Base-by-base conservation (phyloP, 2,329 filamentous ascomycete genomes). In the Chaetomium globosum region DNA sequence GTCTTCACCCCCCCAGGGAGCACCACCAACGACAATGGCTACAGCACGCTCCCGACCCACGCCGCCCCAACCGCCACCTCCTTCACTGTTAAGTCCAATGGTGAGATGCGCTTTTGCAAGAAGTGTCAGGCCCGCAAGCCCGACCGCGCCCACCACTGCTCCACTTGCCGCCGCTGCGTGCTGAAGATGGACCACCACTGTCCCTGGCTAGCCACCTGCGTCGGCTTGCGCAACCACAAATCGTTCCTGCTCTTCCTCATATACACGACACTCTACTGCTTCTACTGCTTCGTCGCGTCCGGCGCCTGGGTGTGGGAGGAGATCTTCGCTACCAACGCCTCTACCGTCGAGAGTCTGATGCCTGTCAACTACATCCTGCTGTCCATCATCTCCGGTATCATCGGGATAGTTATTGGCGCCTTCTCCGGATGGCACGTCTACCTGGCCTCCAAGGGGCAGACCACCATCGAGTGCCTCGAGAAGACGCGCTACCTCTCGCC, bases 161-260 rank as follows among this genome's bases (percentile, higher is more conserved):
- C 92, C 12, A 96, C 93, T 4, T 99, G 95, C 79, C 87, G 89
- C 71, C 89, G 90, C 74, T 99, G 95, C 77, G 93, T 99, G 30
- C 83, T 99, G 77, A 99, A 99, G 82, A 99, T 99, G 95, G 95
- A 99, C 76, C 95, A 99, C 77, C 95, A 99, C 80, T 99, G 95
- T 76, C 95, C 95, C 19, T 99, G 95, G 95, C 84, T 99, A 58
- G 94, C 95, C 31, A 97, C 92, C 4, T 99, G 95, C 77, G 91
- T 99, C 66, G 95, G 95, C 23, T 81, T 99, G 69, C 87, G 87
- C 74, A 99, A 99, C 79, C 96, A 97, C 83, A 99, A 99, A 79
- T 85, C 93, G 0, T 99, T 99, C 75, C 77, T 99, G 61, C 84
- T 98, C 3, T 99, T 98, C 76, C 82, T 99, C 30, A 85, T 93